Conservation (phyloP, 2,329 filamentous ascomycete genomes). For the Lecanosticta acicola region DNA sequence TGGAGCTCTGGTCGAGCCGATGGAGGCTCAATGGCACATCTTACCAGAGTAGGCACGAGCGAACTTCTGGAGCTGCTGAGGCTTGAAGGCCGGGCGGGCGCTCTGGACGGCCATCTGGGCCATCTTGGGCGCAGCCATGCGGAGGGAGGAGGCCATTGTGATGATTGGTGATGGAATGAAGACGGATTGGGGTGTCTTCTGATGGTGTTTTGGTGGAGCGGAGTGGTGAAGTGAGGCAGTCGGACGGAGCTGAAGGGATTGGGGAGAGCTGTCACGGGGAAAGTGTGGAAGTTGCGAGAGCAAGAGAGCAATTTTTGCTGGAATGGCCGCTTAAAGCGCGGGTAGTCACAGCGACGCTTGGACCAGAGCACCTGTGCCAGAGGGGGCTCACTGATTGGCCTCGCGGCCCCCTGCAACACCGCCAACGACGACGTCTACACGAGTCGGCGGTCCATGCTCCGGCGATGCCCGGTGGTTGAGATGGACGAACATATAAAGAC, state of each 20-base stretch:
- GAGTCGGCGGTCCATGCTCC: conserved; percentile 12
- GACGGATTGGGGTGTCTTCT: conserved; percentile 15
- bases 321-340: conserved; percentile 23
- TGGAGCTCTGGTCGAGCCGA: conserved; percentile 15
- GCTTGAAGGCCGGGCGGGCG: conserved; percentile 60
- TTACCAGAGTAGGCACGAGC: conserved; percentile 69
- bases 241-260: conserved; percentile 20
- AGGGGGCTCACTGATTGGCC: conserved; percentile 19
- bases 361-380: conserved; percentile 17
- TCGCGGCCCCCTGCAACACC: conserved; percentile 10
- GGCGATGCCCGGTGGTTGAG: conserved; percentile 11
- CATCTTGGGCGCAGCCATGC: conserved; percentile 72
- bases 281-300: conserved; percentile 22
- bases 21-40: conserved; percentile 31
- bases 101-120: conserved; percentile 60
- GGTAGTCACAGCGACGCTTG: conserved; percentile 17
- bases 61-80: conserved; percentile 50
- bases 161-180: conserved; percentile 44
- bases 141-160: conserved; percentile 69
- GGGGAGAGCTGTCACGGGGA: conserved; percentile 25
- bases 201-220: conserved; percentile 23
- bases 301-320: conserved; percentile 22
- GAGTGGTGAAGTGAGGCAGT: conserved; percentile 21
- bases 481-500: conserved; percentile 16
- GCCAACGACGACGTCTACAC: conserved; percentile 13